phyloP scores from a whole-genome alignment of 495 filamentous ascomycete species.

The Neurospora tetrasperma region DNA sequence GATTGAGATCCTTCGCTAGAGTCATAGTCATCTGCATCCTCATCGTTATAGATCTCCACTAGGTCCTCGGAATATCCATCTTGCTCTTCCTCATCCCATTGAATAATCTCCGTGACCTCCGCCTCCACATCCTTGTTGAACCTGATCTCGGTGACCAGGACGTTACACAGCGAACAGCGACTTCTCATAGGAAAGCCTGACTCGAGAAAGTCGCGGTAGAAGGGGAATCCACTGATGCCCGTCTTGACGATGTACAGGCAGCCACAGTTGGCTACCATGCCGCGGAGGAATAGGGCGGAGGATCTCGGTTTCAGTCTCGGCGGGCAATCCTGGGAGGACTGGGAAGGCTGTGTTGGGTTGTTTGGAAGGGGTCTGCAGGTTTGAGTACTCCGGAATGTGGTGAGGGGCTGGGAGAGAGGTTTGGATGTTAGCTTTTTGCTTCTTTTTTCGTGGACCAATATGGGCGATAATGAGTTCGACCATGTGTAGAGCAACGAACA shows the following conservation, averaged over 20 bases:
- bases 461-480: neutral
- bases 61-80: neutral
- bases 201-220: accelerated
- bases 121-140: neutral
- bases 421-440: neutral
- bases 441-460: neutral
- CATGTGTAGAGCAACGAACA: neutral
- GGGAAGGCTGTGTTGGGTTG: neutral
- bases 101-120: neutral
- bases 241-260: neutral
- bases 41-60: neutral
- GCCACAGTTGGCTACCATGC: neutral
- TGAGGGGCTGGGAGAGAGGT: neutral
- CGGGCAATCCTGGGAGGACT: neutral
- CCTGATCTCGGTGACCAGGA: neutral
- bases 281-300: neutral
- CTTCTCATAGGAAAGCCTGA: neutral
- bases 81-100: neutral
- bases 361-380: neutral
- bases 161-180: neutral
- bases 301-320: neutral
- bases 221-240: neutral
- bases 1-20: neutral
- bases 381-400: neutral
- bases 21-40: neutral